Evolutionary conservation across 1,284 basidiomycete genomes (phyloP).

Genomic region (Tremellales sp.): DNA sequence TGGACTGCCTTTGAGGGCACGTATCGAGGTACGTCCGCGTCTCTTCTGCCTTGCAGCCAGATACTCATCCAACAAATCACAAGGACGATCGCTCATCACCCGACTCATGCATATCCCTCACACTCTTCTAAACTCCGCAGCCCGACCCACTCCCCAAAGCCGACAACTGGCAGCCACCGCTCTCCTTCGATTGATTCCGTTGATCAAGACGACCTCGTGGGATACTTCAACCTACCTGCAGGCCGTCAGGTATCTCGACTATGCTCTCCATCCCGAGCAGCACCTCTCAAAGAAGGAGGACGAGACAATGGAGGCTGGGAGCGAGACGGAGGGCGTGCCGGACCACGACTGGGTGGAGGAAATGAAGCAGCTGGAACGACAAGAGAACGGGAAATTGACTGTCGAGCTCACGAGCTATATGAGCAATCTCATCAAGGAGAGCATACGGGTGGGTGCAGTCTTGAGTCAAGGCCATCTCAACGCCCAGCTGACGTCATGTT

Average conservation of each 20-base stretch:
- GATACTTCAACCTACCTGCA: conserved; percentile 21
- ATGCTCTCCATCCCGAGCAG: conserved; percentile 6
- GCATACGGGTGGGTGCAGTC: conserved; percentile 35
- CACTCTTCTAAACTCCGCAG: conserved; percentile 12
- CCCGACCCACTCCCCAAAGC: conserved; percentile 10
- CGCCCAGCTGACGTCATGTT: conserved; percentile 1
- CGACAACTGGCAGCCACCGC: conserved; percentile 27
- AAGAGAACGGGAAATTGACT: conserved; percentile 28
- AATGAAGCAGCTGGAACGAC: conserved; percentile 20
- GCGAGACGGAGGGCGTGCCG: conserved; percentile 19
- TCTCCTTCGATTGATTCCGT: conserved; percentile 25
- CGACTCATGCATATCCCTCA: conserved; percentile 29
- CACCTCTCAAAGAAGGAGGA: conserved; percentile 1
- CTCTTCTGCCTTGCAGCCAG: background rate
- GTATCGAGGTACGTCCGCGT: conserved; percentile 30
- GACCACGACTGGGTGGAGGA: conserved; percentile 36
- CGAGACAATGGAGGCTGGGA: conserved; percentile 14
- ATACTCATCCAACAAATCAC: conserved; percentile 4
- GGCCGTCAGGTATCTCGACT: conserved; percentile 9
- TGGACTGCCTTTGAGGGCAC: conserved; percentile 34
- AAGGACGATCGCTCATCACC: conserved; percentile 43
- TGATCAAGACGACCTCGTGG: conserved; percentile 28
- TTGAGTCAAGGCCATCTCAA: background rate
- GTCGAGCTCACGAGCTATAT: conserved; percentile 44
- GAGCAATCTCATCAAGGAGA: conserved; percentile 46